A percentile compares a stretch with the other conserved stretches of the same genome.
Evolutionary conservation across 495 filamentous ascomycete species (phyloP).

Genomic region (Neurospora cerealis): DNA sequence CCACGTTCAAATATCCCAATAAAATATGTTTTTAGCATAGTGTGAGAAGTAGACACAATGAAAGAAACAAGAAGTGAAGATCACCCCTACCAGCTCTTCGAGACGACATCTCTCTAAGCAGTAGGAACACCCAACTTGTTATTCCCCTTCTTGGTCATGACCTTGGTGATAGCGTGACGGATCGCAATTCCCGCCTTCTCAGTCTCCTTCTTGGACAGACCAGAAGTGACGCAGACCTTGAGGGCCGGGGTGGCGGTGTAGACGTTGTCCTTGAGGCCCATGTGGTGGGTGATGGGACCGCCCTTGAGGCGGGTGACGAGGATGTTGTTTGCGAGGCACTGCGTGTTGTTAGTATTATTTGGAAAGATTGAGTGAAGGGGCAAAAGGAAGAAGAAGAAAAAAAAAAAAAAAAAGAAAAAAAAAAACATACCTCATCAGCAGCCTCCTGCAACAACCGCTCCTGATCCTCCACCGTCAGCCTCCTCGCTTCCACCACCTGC

Average conservation of each 20-base stretch:
- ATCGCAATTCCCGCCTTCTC: slow-evolving; percentile 85
- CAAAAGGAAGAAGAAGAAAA: background rate
- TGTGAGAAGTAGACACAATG: background rate
- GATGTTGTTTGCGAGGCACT: slow-evolving; percentile 75
- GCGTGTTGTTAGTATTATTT: background rate
- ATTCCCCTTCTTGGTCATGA: slow-evolving; percentile 47
- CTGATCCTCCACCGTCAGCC: slow-evolving; percentile 61
- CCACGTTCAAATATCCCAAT: background rate
- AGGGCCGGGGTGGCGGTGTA: slow-evolving; percentile 64
- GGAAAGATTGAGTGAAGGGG: background rate
- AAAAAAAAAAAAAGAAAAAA: background rate
- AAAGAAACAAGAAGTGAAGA: background rate
- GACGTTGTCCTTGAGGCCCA: slow-evolving; percentile 48
- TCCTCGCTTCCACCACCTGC: slow-evolving; percentile 65
- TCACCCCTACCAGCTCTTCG: background rate
- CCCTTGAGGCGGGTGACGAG: slow-evolving; percentile 78
- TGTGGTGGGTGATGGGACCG: slow-evolving; percentile 49
- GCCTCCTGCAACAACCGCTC: slow-evolving; percentile 79
- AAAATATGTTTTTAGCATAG: background rate
- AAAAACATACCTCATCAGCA: slow-evolving; percentile 72
- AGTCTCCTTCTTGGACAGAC: slow-evolving; percentile 83
- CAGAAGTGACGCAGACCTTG: slow-evolving; percentile 83
- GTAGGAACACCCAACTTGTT: slow-evolving; percentile 23
- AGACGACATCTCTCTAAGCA: slow-evolving; percentile 4
- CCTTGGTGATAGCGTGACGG: slow-evolving; percentile 88